phyloP scores from a whole-genome alignment of 2,329 filamentous ascomycete genomes.

The Sporothrix brasiliensis region DNA sequence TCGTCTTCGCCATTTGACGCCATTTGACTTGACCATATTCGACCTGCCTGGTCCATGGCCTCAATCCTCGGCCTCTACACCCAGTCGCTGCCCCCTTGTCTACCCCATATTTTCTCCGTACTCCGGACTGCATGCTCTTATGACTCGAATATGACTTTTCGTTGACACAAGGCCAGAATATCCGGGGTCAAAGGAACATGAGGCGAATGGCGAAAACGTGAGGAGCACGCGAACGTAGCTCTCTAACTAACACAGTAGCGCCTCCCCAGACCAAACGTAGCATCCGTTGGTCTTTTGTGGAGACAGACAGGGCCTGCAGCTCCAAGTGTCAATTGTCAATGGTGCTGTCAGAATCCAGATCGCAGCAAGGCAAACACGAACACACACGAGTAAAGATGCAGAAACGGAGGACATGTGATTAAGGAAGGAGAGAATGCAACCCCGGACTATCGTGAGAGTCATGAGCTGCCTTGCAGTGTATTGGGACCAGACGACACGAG shows the following conservation, averaged over 20 bases:
- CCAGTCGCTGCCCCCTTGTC: background rate
- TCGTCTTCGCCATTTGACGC: background rate
- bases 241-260: background rate
- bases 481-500: background rate
- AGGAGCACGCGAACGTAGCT: constrained; percentile 5
- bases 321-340: background rate
- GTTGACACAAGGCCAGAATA: background rate
- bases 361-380: background rate
- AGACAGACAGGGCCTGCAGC: background rate
- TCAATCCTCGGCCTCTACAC: background rate
- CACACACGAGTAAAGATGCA: background rate
- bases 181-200: background rate
- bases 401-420: background rate
- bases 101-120: background rate
- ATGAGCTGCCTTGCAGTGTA: background rate
- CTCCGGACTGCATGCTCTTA: background rate
- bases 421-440: no score
- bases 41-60: background rate
- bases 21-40: no score
- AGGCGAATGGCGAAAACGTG: background rate
- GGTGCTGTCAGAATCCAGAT: background rate
- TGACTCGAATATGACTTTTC: constrained; percentile 8
- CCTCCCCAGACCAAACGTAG: constrained; percentile 24
- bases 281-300: constrained; percentile 20
- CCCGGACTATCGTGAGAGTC: background rate